Conservation (phyloP, 208 protist species). For the Crithidia acanthocephali region DNA sequence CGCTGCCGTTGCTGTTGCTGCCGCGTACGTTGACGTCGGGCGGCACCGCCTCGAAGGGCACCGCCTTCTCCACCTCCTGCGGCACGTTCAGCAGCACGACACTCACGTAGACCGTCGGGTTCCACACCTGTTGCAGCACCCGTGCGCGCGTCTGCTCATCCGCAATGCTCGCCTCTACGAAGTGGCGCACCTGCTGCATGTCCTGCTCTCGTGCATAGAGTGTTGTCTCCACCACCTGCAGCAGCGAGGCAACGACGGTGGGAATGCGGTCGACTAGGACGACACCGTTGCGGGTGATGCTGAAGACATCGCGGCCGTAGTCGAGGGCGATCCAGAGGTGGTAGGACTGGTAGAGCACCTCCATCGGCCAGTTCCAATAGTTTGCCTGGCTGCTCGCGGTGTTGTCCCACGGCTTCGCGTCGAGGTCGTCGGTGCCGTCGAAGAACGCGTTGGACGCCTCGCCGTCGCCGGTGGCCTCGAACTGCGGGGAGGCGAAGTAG, state of each 20-base stretch:
- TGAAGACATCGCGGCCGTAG: constrained; percentile 70
- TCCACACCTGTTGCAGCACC: constrained; percentile 75
- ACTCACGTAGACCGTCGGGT: constrained; percentile 60
- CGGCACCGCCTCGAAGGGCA: constrained; percentile 17
- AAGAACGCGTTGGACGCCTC: constrained; percentile 30
- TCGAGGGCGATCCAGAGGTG: constrained; percentile 81
- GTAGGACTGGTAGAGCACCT: constrained; percentile 85
- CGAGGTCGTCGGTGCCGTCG: constrained; percentile 50
- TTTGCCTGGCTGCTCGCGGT: constrained; percentile 38
- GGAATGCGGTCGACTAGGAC: constrained; percentile 79
- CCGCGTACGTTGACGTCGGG: neutral
- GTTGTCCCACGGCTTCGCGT: constrained; percentile 74
- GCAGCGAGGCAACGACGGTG: constrained; percentile 58
- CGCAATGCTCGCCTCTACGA: constrained; percentile 49
- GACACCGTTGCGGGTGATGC: constrained; percentile 73
- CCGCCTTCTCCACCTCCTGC: constrained; percentile 24
- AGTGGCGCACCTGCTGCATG: constrained; percentile 40
- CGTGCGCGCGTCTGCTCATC: constrained; percentile 37
- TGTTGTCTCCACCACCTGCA: constrained; percentile 67
- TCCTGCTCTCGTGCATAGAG: constrained; percentile 68
- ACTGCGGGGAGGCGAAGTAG: constrained; percentile 12
- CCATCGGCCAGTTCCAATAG: constrained; percentile 83
- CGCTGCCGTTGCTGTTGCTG: neutral
- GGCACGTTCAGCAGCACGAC: constrained; percentile 86
- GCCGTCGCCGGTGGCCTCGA: constrained; percentile 25